Conservation (phyloP, 495 filamentous ascomycete species). For the Hypoxylon fuscum region DNA sequence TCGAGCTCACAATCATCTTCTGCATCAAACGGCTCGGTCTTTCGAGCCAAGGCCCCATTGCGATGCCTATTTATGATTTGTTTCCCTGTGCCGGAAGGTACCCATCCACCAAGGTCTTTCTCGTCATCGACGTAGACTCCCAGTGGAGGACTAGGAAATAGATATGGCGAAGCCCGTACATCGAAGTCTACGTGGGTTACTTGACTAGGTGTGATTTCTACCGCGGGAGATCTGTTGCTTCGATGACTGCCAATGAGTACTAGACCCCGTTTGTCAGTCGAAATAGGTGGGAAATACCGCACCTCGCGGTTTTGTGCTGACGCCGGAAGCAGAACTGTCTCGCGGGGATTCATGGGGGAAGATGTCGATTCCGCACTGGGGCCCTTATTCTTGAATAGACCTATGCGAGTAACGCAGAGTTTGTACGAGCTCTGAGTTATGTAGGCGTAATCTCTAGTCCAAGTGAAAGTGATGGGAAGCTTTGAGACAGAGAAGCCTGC, state of each 20-base stretch:
- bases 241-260: conserved; percentile 8
- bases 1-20: conserved; percentile 11
- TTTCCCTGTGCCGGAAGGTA: neutral
- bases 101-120: conserved; percentile 2
- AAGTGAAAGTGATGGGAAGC: conserved; percentile 4
- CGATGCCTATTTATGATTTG: conserved; percentile 1
- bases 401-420: neutral
- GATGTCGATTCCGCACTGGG: neutral
- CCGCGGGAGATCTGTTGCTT: neutral
- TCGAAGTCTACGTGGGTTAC: neutral
- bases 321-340: conserved; percentile 1
- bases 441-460: conserved; percentile 1
- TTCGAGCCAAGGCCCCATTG: neutral
- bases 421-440: conserved; percentile 6
- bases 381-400: neutral
- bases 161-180: neutral
- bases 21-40: conserved; percentile 2
- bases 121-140: conserved; percentile 3
- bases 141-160: neutral
- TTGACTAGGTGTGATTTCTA: neutral
- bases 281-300: neutral
- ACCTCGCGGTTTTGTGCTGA: conserved; percentile 3
- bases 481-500: neutral
- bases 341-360: conserved; percentile 1
- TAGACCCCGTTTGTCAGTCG: neutral